Base-by-base conservation (phyloP, 768 basidiomycete genomes). In the Leccinum pellstonianum region DNA sequence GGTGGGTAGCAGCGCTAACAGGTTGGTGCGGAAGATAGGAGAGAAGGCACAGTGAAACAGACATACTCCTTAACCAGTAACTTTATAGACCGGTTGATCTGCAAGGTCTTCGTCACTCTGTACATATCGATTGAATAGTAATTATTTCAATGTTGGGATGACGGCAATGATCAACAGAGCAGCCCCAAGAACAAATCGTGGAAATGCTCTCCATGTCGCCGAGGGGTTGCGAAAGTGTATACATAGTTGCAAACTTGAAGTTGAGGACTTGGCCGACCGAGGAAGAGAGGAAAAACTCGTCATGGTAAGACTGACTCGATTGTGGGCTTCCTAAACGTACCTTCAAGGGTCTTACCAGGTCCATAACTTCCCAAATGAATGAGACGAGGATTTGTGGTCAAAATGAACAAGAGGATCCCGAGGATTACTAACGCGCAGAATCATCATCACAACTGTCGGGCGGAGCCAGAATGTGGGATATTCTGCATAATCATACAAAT, bases 391-490 rank as follows among this genome's bases (percentile, higher is more conserved):
- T 29, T 29, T 29, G 29, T 29, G 29, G 29, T 29, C 29, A 29
- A 29, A 29, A 29, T 29, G 29, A 9, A 29, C 29, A 29, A 29
- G 29, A 29, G 29, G 27, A 29, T 29, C 27, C 27, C 27, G 27
- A 29, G 27, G 29, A 29, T 29, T 29, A 29, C 29, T 29, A 23
- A 52, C 52, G 29, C 29, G 29, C 29, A 33, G 3, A n/a, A 35
- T 52, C 52, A 52, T 52, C 52, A 52, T 52, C 52, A 52, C 52
- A 12, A 52, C 52, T 52, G 33, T 33, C 33, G 11, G 11, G 33
- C 33, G 33, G 33, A 33, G 33, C 33, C 33, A 33, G 5, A 33
- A 33, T 11, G 11, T 12, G 33, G 33, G 33, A 33, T 33, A 33
- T 33, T 33, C 11, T 12, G 33, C 33, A 33, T 33, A 33, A 33